phyloP scores from a whole-genome alignment of 768 basidiomycete species.

The Termitomyces sp. region DNA sequence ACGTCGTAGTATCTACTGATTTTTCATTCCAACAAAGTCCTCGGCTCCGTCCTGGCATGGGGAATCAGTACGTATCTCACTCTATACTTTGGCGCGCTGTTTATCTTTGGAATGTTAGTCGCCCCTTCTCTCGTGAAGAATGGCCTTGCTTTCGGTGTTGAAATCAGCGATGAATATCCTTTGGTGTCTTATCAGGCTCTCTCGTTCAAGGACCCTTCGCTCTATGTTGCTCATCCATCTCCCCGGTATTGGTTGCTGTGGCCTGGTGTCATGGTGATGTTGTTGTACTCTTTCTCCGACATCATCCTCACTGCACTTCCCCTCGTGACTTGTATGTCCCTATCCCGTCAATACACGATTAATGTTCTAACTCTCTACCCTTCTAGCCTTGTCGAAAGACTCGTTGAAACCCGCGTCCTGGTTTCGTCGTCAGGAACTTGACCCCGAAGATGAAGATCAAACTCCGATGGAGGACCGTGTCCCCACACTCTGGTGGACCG shows the following conservation, averaged over 20 bases:
- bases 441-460: constrained; percentile 46
- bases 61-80: constrained; percentile 42
- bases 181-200: constrained; percentile 42
- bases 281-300: constrained; percentile 57
- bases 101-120: constrained; percentile 26
- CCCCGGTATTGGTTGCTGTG: constrained; percentile 62
- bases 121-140: constrained; percentile 51
- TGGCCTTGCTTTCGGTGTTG: constrained; percentile 45
- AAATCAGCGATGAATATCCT: constrained; percentile 36
- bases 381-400: constrained; percentile 16
- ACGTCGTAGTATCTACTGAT: not conserved
- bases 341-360: not conserved
- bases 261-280: constrained; percentile 62
- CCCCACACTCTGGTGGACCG: constrained; percentile 52
- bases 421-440: constrained; percentile 27
- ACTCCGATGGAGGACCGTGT: constrained; percentile 54
- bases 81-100: not conserved
- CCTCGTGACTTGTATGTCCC: constrained; percentile 25
- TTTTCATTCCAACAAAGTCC: constrained; percentile 28
- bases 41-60: constrained; percentile 56
- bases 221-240: constrained; percentile 42
- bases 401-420: constrained; percentile 27
- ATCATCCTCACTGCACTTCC: constrained; percentile 40
- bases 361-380: not conserved
- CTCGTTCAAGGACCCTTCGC: constrained; percentile 41